Evolutionary conservation across 371 early-diverging fungal species (phyloP).

Genomic region (Phascolomyces articulosus): DNA sequence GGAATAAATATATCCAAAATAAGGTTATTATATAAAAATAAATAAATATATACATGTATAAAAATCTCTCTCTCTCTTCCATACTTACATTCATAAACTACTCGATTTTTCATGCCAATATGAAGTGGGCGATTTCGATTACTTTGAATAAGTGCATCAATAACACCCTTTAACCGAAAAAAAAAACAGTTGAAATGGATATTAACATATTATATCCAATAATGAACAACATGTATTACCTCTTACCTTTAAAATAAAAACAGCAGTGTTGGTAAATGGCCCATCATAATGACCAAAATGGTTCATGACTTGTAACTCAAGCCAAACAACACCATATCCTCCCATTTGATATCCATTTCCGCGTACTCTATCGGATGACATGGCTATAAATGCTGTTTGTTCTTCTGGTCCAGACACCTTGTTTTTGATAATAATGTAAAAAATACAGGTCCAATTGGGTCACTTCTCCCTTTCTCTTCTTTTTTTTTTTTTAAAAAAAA

Average conservation of each 20-base stretch:
- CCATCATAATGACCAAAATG: neutral
- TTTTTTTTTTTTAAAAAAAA: no score
- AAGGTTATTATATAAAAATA: neutral
- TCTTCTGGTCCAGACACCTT: no score
- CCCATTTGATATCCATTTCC: neutral
- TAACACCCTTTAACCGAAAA: neutral
- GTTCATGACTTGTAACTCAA: neutral
- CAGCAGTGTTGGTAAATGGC: neutral
- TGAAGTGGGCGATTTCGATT: neutral
- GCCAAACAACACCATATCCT: neutral
- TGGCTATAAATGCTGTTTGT: neutral
- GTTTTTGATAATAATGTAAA: no score
- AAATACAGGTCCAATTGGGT: no score
- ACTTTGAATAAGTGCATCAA: neutral
- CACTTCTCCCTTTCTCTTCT: no score
- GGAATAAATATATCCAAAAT: neutral
- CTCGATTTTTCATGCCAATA: neutral
- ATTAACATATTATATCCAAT: neutral
- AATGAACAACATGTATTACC: neutral
- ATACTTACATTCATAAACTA: neutral
- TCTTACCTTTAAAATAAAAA: neutral
- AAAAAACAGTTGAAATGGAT: neutral
- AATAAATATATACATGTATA: neutral
- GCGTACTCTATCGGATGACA: neutral
- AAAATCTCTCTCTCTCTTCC: no score